Evolutionary conservation across 2,329 filamentous ascomycete genomes (phyloP), one percentile per base, ranked within the genome.

Genomic region (Sclerotinia nivalis): DNA sequence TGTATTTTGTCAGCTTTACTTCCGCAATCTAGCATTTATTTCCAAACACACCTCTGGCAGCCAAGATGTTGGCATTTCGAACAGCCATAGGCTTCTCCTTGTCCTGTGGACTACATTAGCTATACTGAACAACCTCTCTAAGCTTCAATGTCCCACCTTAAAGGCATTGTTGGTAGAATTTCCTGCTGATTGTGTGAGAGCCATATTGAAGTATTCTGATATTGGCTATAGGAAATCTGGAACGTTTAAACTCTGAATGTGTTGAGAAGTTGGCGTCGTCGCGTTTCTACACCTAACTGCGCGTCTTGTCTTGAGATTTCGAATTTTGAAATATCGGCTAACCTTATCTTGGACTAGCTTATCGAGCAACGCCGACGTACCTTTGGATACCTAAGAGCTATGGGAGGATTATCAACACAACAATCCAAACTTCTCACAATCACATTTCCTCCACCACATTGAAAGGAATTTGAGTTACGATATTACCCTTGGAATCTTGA

Each of bases 11-110:
- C 69, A 77, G 76, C 69, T 69, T 66, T 66, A 74, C 54, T 75
- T 72, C 56, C 65, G 66, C 47, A 58, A 25, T 50, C 64, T 50
- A 47, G 67, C 50, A 73, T 3, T 52, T 4, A 43, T 43, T 59
- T 34, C 34, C 40, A 68, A 50, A 83, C 58, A 76, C 86, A 95
- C 93, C 93, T 93, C 95, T 89, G 77, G 96, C 96, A 77, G 96
- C 96, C 79, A 97, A 91, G 82, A 99, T 98, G 84, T 99, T 99
- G 79, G 93, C 92, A 74, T 92, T 94, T 77, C 96, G 91, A 75
- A 99, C 96, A 75, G 96, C 96, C 86, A 96, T 91, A 76, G 96
- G 96, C 93, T 99, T 99, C 85, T 97, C 96, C 89, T 97, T 99
- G 80, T 90, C 88, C 88, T 69, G 76, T 65, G 76, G 66, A 74